A percentile compares a stretch with the other conserved stretches of the same genome.
Evolutionary conservation across 2,329 filamentous ascomycete species (phyloP).

Genomic region (Aureobasidium sp.): DNA sequence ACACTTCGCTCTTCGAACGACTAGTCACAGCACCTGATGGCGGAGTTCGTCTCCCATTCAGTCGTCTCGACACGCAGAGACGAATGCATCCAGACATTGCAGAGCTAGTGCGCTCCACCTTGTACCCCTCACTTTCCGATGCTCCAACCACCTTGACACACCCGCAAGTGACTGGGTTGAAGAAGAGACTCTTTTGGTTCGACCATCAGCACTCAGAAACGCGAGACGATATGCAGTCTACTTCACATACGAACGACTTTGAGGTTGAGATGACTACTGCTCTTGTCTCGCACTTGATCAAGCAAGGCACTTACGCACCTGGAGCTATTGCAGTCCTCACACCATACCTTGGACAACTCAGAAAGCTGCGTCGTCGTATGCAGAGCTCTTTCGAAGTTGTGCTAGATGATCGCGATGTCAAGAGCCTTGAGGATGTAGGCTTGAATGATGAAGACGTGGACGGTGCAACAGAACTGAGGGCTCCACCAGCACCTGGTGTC

Average conservation of each 20-base stretch:
- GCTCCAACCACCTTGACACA: conserved; percentile 32
- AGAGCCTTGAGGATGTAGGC: conserved; percentile 31
- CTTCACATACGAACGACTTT: conserved; percentile 49
- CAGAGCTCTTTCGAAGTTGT: conserved; percentile 51
- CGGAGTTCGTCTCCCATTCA: conserved; percentile 29
- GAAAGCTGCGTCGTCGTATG: conserved; percentile 44
- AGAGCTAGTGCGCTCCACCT: conserved; percentile 47
- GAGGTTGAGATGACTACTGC: conserved; percentile 59
- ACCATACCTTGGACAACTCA: conserved; percentile 54
- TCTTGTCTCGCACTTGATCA: conserved; percentile 58
- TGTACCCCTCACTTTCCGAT: conserved; percentile 54
- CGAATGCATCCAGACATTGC: conserved; percentile 61
- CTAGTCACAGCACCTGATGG: conserved; percentile 33
- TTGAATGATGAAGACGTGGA: conserved; percentile 8
- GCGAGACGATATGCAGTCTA: conserved; percentile 26
- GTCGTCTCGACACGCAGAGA: conserved; percentile 50
- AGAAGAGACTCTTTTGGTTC: conserved; percentile 53
- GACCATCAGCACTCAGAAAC: conserved; percentile 49
- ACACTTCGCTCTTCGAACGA: conserved; percentile 57
- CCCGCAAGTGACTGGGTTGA: conserved; percentile 49
- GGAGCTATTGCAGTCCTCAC: conserved; percentile 66
- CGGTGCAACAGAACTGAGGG: neutral
- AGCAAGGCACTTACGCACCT: conserved; percentile 54
- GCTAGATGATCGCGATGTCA: conserved; percentile 56
- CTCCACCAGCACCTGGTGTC: neutral